Evolutionary conservation across 345 rosid species (phyloP), one percentile per base, ranked within the genome.

Genomic region (Rhodamnia rubescens): DNA sequence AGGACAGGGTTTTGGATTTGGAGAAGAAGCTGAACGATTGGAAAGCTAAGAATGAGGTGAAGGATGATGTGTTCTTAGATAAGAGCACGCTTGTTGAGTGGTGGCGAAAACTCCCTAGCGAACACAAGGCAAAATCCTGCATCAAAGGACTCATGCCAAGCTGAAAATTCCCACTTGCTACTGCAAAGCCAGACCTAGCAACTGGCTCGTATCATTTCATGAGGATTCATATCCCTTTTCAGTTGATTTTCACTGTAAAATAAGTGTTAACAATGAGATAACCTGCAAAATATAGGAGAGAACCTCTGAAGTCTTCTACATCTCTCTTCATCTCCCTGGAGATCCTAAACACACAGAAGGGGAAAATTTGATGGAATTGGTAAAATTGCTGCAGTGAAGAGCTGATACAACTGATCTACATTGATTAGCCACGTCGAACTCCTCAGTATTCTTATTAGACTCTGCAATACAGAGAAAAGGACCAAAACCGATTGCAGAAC

Each of bases 1-100:
- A 21, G 75, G 12, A 40, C 47, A 83, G 53, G 85, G 50, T 86
- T 44, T 36, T 20, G 59, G 24, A 78, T 61, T n/a, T 86, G 51
- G 85, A 86, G 83, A 42, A 55, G 75, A 82, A 74, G 20, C 56
- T 83, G 85, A 78, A 26, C n/a, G 27, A 20, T 7, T 86, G 88
- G 85, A 27, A 54, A 21, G 80, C 47, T 10, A 18, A 2, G 1
- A 9, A 11, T 16, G 82, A 64, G 53, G 81, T 85, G 29, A 10
- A 47, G 36, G 21, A 83, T n/a, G 85, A 83, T 21, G 85, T 44
- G 12, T 86, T 86, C 85, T 53, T 86, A 82, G 20, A 47, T 16
- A 20, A 54, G 13, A 26, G 74, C 55, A 86, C 88, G 15, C 85
- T 86, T 4, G 83, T 86, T 47, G 22, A 55, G 32, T 86, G 85